Evolutionary conservation across 306 rosid species (phyloP).

Genomic region (Rubus idaeus): DNA sequence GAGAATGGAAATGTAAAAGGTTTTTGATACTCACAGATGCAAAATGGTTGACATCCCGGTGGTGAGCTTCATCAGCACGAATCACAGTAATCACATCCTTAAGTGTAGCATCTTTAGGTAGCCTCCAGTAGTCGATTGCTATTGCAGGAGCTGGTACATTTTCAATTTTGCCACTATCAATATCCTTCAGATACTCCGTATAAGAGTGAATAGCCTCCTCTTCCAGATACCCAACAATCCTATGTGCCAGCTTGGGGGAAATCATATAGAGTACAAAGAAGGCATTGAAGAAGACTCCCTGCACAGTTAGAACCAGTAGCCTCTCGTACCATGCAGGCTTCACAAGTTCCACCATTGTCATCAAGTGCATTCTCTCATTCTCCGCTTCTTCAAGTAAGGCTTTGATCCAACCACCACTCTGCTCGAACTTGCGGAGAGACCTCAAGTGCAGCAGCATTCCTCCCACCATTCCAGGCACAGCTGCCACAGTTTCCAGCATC

Average conservation of each 20-base stretch:
- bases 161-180: constrained; percentile 57
- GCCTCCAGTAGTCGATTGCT: constrained; percentile 81
- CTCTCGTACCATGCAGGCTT: constrained; percentile 76
- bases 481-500: constrained; percentile 88
- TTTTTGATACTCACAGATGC: constrained; percentile 58
- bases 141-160: constrained; percentile 77
- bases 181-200: constrained; percentile 54
- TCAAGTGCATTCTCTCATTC: constrained; percentile 85
- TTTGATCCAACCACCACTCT: constrained; percentile 76
- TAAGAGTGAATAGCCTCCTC: constrained; percentile 76
- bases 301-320: constrained; percentile 59
- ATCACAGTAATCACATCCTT: constrained; percentile 67
- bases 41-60: constrained; percentile 76
- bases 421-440: constrained; percentile 63
- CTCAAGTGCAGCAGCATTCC: constrained; percentile 70
- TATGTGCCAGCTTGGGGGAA: constrained; percentile 67
- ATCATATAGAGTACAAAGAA: constrained; percentile 55
- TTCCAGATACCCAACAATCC: constrained; percentile 75
- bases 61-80: constrained; percentile 91
- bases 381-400: constrained; percentile 85
- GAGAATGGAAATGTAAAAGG: background rate
- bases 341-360: constrained; percentile 80
- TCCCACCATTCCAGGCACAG: constrained; percentile 81
- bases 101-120: constrained; percentile 65
- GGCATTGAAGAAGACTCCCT: constrained; percentile 79